Evolutionary conservation across 805 yeast genomes (phyloP).

Genomic region (Ogataea henricii): DNA sequence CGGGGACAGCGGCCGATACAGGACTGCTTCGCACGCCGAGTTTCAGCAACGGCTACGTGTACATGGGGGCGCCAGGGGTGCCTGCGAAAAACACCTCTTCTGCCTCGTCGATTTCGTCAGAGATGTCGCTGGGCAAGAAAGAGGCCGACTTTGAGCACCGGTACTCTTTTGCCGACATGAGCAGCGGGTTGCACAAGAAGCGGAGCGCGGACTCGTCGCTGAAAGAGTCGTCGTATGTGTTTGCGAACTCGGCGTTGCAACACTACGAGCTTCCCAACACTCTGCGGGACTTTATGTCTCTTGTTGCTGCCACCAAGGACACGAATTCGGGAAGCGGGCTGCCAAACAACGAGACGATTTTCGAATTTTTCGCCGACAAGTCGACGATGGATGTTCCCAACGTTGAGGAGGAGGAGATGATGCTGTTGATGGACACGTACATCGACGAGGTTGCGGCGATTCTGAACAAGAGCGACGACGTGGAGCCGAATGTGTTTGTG

Average conservation of each 20-base stretch:
- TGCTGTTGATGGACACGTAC: slow-evolving; percentile 35
- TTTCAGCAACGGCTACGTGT: slow-evolving; percentile 11
- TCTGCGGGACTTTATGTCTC: slow-evolving; percentile 42
- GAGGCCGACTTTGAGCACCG: slow-evolving; percentile 29
- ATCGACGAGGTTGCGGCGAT: slow-evolving; percentile 40
- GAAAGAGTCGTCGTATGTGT: slow-evolving; percentile 13
- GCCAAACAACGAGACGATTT: slow-evolving; percentile 29
- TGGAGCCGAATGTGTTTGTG: slow-evolving; percentile 37
- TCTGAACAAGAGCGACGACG: slow-evolving; percentile 23
- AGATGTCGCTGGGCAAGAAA: slow-evolving; percentile 22
- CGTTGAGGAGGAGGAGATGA: slow-evolving; percentile 36
- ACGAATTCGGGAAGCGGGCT: slow-evolving; percentile 14
- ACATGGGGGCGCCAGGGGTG: not conserved
- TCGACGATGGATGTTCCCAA: slow-evolving; percentile 24
- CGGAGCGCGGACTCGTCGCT: slow-evolving; percentile 7
- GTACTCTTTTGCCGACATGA: slow-evolving; percentile 22
- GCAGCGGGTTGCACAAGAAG: slow-evolving; percentile 10
- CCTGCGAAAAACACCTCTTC: slow-evolving; percentile 4
- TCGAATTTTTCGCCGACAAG: slow-evolving; percentile 31
- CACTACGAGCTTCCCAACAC: slow-evolving; percentile 37
- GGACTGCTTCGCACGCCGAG: slow-evolving; percentile 19
- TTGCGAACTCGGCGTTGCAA: slow-evolving; percentile 10
- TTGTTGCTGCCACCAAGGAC: slow-evolving; percentile 36
- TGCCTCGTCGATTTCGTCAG: slow-evolving; percentile 24
- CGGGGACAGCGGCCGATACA: not conserved